Evolutionary conservation across 1,284 basidiomycete species (phyloP).

Genomic region (Puccinia polysora): DNA sequence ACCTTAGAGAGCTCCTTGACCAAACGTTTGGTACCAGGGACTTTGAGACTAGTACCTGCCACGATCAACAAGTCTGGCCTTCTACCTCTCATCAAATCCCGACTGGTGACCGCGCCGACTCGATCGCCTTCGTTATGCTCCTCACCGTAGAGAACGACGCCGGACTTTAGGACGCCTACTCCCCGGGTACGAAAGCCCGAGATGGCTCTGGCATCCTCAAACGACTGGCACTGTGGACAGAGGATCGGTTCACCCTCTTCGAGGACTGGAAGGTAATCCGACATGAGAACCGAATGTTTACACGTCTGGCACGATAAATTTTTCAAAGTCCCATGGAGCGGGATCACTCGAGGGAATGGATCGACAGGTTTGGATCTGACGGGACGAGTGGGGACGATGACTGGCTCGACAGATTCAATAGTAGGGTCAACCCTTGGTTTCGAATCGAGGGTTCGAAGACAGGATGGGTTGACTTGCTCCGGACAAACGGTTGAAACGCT

Average conservation of each 20-base stretch:
- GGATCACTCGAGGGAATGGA: constrained; percentile 69
- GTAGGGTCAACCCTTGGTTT: constrained; percentile 37
- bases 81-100: constrained; percentile 64
- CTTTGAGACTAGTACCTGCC: constrained; percentile 80
- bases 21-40: constrained; percentile 87
- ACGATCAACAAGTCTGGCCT: constrained; percentile 80
- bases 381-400: constrained; percentile 35
- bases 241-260: constrained; percentile 63
- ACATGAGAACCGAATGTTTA: constrained; percentile 65
- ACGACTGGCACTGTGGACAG: constrained; percentile 72
- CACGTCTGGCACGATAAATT: constrained; percentile 76
- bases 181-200: constrained; percentile 75
- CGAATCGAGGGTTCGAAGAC: not conserved
- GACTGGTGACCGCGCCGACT: constrained; percentile 71
- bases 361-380: constrained; percentile 45
- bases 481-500: not conserved
- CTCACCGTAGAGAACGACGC: constrained; percentile 87
- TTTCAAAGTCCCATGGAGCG: constrained; percentile 79
- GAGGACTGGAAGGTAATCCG: constrained; percentile 60
- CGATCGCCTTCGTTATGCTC: constrained; percentile 78
- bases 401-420: constrained; percentile 55
- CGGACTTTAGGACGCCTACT: constrained; percentile 74
- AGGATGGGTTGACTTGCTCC: constrained; percentile 26
- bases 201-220: constrained; percentile 66
- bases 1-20: constrained; percentile 85